These are phyloP conservation scores for Emergomyces pasteurianus DNA, from an alignment of 2,329 filamentous ascomycete genomes.

Conservation along the genomic window DNA sequence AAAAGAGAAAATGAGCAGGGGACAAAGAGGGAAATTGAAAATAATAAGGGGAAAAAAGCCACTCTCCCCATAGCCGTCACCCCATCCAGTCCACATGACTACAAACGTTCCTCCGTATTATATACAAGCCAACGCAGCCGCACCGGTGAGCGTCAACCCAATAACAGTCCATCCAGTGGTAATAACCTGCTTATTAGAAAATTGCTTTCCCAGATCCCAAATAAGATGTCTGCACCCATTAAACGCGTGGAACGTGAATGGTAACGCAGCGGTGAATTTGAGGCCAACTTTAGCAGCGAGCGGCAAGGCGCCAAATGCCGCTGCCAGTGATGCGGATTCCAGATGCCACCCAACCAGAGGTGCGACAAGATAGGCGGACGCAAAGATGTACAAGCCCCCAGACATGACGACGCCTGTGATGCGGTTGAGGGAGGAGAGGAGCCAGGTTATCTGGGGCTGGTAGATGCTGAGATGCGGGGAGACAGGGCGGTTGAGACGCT, in stretches of 20 bases:
- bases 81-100: background rate
- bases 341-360: slow-evolving; percentile 63
- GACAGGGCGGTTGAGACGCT: slow-evolving; percentile 71
- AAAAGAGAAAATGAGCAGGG: background rate
- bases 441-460: slow-evolving; percentile 75
- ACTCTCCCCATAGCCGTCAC: background rate
- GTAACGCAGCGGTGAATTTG: slow-evolving; percentile 49
- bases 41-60: background rate
- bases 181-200: slow-evolving; percentile 54
- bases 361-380: slow-evolving; percentile 66
- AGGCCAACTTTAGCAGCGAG: slow-evolving; percentile 45
- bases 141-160: slow-evolving; percentile 41
- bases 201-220: slow-evolving; percentile 54
- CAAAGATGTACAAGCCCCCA: slow-evolving; percentile 67
- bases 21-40: background rate
- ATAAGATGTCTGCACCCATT: slow-evolving; percentile 61
- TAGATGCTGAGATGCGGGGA: slow-evolving; percentile 81
- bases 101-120: background rate
- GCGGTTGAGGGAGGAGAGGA: slow-evolving; percentile 63
- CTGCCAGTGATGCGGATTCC: slow-evolving; percentile 51
- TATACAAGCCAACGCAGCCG: slow-evolving; percentile 33
- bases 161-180: slow-evolving; percentile 53
- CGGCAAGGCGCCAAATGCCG: slow-evolving; percentile 52
- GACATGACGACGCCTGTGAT: slow-evolving; percentile 67
- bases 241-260: slow-evolving; percentile 56